phyloP scores from a whole-genome alignment of 768 basidiomycete species.

The Holtermanniella nyarrowii region DNA sequence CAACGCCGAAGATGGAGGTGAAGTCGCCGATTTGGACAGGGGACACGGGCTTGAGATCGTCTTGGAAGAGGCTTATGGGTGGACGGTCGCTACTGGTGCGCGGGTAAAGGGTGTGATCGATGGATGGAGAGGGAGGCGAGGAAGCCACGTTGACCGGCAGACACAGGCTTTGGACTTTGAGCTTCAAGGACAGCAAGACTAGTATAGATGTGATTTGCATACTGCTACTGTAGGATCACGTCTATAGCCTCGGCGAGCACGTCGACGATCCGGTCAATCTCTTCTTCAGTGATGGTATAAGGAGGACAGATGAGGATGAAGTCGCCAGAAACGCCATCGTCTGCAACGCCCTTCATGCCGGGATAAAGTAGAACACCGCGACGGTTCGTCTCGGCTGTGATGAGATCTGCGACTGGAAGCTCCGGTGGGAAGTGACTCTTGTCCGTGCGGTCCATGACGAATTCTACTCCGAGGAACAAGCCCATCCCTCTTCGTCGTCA shows the following conservation, averaged over 20 bases:
- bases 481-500: constrained; percentile 4
- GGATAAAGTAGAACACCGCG: constrained; percentile 59
- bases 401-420: constrained; percentile 2
- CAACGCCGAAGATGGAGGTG: constrained; percentile 9
- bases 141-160: neutral
- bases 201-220: no score
- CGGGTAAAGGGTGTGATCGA: neutral
- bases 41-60: constrained; percentile 26
- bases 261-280: constrained; percentile 58
- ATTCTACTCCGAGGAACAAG: constrained; percentile 11
- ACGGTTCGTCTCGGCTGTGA: neutral
- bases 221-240: no score
- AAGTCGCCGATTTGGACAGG: neutral
- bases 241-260: no score
- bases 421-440: constrained; percentile 43
- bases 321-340: constrained; percentile 64
- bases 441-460: constrained; percentile 40
- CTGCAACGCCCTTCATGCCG: constrained; percentile 42
- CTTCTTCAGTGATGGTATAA: constrained; percentile 60
- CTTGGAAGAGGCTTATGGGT: constrained; percentile 24
- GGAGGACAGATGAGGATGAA: constrained; percentile 67
- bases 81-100: constrained; percentile 8
- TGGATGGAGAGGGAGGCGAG: neutral
- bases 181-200: no score
- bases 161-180: constrained; percentile 6